phyloP scores from a whole-genome alignment of 805 yeast genomes.

The Monosporozyma servazzii region DNA sequence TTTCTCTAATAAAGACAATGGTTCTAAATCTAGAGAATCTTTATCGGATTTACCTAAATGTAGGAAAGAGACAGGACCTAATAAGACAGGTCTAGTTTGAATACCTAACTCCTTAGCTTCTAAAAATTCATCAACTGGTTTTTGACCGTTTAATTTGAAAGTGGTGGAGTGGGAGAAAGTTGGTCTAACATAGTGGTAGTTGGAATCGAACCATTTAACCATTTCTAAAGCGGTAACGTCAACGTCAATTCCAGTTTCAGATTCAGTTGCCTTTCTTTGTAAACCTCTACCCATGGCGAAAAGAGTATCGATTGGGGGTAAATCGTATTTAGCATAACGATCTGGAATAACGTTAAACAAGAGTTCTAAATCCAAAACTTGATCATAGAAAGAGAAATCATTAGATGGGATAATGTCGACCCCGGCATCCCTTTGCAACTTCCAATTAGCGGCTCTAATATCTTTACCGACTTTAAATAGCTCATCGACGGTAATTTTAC shows the following conservation, averaged over 20 bases:
- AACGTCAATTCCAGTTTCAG: constrained; percentile 71
- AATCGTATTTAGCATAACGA: constrained; percentile 80
- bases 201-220: constrained; percentile 99
- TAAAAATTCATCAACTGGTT: constrained; percentile 94
- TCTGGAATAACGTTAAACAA: constrained; percentile 95
- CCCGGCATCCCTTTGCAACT: constrained; percentile 93
- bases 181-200: constrained; percentile 99
- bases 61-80: constrained; percentile 95
- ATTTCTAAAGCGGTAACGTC: constrained; percentile 98
- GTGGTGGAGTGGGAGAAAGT: constrained; percentile 91
- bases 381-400: constrained; percentile 98
- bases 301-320: constrained; percentile 81
- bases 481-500: constrained; percentile 81
- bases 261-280: constrained; percentile 89
- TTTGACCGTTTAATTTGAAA: constrained; percentile 91
- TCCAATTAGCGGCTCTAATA: constrained; percentile 94
- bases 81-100: constrained; percentile 93
- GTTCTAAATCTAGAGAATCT: constrained; percentile 91
- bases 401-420: constrained; percentile 95
- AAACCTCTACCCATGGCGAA: constrained; percentile 99
- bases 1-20: constrained; percentile 81
- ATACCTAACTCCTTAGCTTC: constrained; percentile 96
- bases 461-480: constrained; percentile 88
- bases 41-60: constrained; percentile 97
- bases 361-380: constrained; percentile 84